Evolutionary conservation across 306 rosid genomes (phyloP), one percentile per base, ranked within the genome.

Genomic region (Glycyrrhiza uralensis): DNA sequence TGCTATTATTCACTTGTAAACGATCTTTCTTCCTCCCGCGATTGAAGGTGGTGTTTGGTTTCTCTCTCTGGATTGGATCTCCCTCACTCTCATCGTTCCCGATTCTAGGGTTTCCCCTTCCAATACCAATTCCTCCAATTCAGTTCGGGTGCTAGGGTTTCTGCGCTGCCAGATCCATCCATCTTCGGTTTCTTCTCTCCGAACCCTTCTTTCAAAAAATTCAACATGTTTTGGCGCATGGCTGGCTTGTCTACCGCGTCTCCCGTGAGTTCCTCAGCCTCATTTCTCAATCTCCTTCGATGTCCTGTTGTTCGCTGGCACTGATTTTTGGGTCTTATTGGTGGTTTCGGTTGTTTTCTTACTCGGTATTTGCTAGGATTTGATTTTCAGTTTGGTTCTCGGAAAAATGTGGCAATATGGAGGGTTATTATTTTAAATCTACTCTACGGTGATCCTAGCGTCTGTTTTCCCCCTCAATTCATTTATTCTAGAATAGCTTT

Each of bases 191-290:
- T 77, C 72, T 61, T 74, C 15, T 38, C 50, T 24, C 63, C 24
- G 29, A 74, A 69, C 59, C n/a, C 28, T 76, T 57, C 71, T 23
- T 14, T 67, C 58, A 64, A 36, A 46, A 75, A 79, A 76, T 84
- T 85, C 84, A 89, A 57, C 68, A 95, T 95, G 99, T 95, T 95
- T 81, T 95, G 99, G 99, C 96, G 96, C 54, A 95, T 95, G 96
- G 87, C 99, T 44, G 99, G 97, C 2, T 79, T 95, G 88, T 92
- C 97, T 80, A 89, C 97, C 7, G 92, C 97, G 19, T 91, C 99
- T 82, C 97, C 99, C 42, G 99, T 95, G 87, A 87, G 99, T 91
- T 67, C 18, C 15, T 4, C 28, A 12, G 67, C 42, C 69, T 55
- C 59, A 39, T 10, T 60, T 5, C 47, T 20, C 22, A n/a, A n/a